Base-by-base conservation (phyloP, 768 basidiomycete species). In the Boletus edulis region DNA sequence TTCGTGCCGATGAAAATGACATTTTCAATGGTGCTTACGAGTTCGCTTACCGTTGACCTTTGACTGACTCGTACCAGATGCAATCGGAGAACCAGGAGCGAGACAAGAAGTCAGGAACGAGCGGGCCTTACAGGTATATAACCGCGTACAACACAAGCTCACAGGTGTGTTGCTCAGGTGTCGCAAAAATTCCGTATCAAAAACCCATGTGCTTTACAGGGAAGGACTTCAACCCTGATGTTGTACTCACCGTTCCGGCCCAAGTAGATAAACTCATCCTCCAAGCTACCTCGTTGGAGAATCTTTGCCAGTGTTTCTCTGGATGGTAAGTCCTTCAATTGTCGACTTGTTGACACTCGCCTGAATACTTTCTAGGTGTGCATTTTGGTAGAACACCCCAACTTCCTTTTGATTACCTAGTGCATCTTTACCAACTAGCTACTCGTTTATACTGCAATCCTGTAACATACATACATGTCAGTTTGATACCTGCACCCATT, bases 291-390 rank as follows among this genome's bases (percentile, higher is more conserved):
- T 87, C 91, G 14, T 71, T 98, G 42, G 95, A 98, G 71, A 97
- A 98, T 69, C 82, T 98, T 3, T 97, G 94, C 69, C 95, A 96
- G 69, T 94, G 93, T 66, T 97, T 96, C 77, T 91, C 93, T 57
- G 94, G 94, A 70, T 96, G 94, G 94, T 88, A 64, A 42, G 55
- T 34, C 38, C 12, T 27, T 52, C 12, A 13, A 17, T 44, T 32
- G 29, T 27, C 50, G 7, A 2, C 22, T 9, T 31, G 18, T 58
- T 42, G 31, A 31, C 31, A 51, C 46, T 52, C 32, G 32, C 15
- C 45, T 35, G 7, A 59, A 12, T n/a, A 29, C 49, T 57, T 39
- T 38, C 15, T 55, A 81, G 80, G 80, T 89, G 87, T 73, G 87
- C 88, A 40, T 90, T 89, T 73, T 90, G 88, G 88, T 90, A 73